Base-by-base conservation (phyloP, 1,139 yeast genomes). In the Sugiyamaella grinbergsii region DNA sequence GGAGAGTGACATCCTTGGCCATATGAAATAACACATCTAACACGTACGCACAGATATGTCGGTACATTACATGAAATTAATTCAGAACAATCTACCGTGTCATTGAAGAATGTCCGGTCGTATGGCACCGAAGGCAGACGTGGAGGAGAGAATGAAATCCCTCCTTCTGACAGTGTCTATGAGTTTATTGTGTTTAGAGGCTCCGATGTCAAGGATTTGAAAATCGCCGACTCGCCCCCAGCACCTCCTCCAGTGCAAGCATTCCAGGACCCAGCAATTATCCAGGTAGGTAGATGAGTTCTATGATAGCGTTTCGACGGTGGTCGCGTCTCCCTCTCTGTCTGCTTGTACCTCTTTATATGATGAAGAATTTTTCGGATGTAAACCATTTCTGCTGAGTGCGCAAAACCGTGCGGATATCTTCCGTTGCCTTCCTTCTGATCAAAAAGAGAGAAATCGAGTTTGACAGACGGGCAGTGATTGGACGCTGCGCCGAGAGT, bases 111-210 rank as follows among this genome's bases (percentile, higher is more conserved):
- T 47, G 98, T 93, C 44, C 80, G 91, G 56, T 83, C 91, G 49
- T 85, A 84, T 62, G 98, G 98, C 51, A 86, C 98, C 13, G 98
- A 93, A 68, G 97, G 96, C 24, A 80, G 98, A 62, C 77, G 85
- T 62, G 82, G 82, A 31, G 87, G 85, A 67, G 69, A 77, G 20
- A 76, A 79, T 57, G 96, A 89, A 67, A 83, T 90, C 40, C 79
- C 83, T 51, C 89, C 97, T 4, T 81, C 86, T 13, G 76, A 76
- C 38, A 87, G 83, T 47, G 77, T 85, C 16, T 88, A 82, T 67
- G 93, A 88, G 40, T 81, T 80, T 57, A 91, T 93, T 54, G 90
- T 86, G 46, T 87, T 93, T 67, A 81, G 94, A 59, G 98, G 98
- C 36, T 82, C 89, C 33, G 98, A 91, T 63, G 98, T 93, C 36